Evolutionary conservation across 2,329 filamentous ascomycete genomes (phyloP), one percentile per base, ranked within the genome.

Genomic region (Seiridium unicorne): DNA sequence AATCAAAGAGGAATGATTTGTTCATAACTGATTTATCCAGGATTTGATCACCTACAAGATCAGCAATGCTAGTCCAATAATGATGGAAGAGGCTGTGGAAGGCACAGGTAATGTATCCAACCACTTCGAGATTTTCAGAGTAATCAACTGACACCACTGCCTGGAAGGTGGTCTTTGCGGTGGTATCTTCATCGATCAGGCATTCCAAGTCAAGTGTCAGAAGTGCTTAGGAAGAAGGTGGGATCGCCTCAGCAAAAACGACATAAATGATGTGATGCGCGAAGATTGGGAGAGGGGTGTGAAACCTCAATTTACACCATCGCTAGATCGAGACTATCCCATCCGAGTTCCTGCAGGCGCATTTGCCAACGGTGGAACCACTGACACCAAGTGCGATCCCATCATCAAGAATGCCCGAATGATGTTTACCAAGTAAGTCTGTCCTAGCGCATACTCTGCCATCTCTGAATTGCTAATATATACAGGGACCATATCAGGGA

Each of bases 41-140:
- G 65, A 67, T 42, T 44, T 66, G 13, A 65, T 65, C 44, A 67
- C 55, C 18, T 67, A 67, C 58, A 59, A 60, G 36, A 57, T 67
- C 2, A 32, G 2, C n/a, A 26, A 32, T 7, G 34, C 35, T 1
- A 34, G n/a, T 6, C 56, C 46, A 1, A 34, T 58, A 3, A 31
- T 26, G 3, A 34, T 58, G 31, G n/a, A 44, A 11, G 56, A 58
- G 35, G 56, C 35, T 5, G 46, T 51, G 35, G 35, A 36, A 3
- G 46, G 55, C 3, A 51, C 44, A 8, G 44, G 55, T 58, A 8
- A 6, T 6, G 5, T 48, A 8, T 48, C 44, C 44, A 48, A 48
- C 7, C 11, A 48, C 18, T n/a, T n/a, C n/a, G n/a, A n/a, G n/a
- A n/a, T n/a, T n/a, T n/a, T n/a, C n/a, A n/a, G n/a, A n/a, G n/a